These are phyloP conservation scores for Solanum tacnaense DNA, from an alignment of 257 asterid species.

Conservation along the genomic window DNA sequence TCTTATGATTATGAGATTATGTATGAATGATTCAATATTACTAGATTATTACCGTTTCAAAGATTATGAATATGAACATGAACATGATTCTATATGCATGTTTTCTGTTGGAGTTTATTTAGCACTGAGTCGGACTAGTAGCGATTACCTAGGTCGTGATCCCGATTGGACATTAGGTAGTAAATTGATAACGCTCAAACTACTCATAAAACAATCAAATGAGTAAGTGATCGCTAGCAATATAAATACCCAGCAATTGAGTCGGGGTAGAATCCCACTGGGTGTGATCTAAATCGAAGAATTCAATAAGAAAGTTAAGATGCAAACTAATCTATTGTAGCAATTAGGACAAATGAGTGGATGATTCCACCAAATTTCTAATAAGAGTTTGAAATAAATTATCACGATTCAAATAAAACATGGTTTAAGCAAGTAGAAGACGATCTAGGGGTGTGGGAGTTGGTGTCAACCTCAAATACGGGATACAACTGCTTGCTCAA, in stretches of 20 bases:
- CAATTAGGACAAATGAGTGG: background rate
- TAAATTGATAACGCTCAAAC: background rate
- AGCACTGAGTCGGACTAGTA: background rate
- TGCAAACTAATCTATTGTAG: background rate
- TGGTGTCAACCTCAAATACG: background rate
- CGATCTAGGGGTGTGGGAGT: background rate
- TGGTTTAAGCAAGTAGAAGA: background rate
- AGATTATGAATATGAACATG: no score
- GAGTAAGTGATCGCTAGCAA: background rate
- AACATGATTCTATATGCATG: background rate
- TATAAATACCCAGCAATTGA: background rate
- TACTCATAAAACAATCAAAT: background rate
- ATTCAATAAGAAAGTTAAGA: no score
- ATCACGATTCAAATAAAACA: background rate
- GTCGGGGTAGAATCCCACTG: background rate
- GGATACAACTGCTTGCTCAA: background rate
- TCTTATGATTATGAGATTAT: background rate
- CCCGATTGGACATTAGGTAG: background rate
- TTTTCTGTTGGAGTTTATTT: background rate
- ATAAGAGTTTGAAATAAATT: background rate
- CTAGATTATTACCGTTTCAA: no score
- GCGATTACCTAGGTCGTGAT: background rate
- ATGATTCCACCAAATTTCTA: no score
- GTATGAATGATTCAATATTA: background rate
- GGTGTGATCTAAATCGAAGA: background rate